Conservation (phyloP, 495 filamentous ascomycete species). For the Cercophora newfieldiana region DNA sequence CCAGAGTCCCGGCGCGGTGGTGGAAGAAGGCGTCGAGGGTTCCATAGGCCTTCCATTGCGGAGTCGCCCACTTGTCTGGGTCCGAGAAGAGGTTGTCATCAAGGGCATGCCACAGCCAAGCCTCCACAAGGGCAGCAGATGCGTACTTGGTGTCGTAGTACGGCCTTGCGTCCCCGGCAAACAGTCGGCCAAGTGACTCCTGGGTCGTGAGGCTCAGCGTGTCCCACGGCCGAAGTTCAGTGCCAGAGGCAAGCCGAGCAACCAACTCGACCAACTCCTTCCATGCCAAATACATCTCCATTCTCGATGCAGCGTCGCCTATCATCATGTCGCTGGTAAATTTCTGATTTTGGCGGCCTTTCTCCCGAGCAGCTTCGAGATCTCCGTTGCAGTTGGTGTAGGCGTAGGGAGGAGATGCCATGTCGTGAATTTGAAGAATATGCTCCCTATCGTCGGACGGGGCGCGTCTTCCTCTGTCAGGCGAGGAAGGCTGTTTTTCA, state of each 20-base stretch:
- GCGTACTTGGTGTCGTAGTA: neutral
- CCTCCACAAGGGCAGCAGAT: neutral
- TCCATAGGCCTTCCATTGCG: neutral
- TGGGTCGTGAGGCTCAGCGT: neutral
- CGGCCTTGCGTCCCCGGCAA: neutral
- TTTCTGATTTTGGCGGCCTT: too few species aligned
- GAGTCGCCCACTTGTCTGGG: constrained; percentile 10
- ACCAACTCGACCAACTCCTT: neutral
- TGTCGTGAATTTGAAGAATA: constrained; percentile 1
- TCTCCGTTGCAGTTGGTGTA: neutral
- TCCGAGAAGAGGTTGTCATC: constrained; percentile 6
- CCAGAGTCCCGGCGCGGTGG: constrained; percentile 3
- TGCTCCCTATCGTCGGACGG: too few species aligned
- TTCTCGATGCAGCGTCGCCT: neutral
- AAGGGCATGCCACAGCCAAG: neutral
- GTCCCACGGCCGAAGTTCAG: neutral
- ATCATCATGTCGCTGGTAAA: too few species aligned
- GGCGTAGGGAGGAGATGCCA: constrained; percentile 2
- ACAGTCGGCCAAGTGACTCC: constrained; percentile 2
- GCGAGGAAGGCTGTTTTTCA: too few species aligned
- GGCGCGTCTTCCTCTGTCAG: neutral
- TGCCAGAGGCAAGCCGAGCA: neutral
- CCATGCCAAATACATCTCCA: neutral
- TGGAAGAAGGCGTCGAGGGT: neutral
- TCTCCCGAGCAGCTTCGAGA: too few species aligned